phyloP scores from a whole-genome alignment of 1,139 yeast species.

The Yueomyces sp. region DNA sequence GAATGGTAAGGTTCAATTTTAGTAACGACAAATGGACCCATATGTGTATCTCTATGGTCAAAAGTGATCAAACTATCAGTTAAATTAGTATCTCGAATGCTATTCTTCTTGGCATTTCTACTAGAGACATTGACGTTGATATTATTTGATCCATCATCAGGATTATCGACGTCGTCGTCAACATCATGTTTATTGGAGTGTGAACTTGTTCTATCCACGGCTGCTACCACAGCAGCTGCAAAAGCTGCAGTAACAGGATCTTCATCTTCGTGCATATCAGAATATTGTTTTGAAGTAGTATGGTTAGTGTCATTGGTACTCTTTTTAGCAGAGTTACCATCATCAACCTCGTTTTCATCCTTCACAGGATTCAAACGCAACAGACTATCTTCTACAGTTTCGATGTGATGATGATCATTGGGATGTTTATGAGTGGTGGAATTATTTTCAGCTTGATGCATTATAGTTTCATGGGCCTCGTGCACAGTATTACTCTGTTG shows the following conservation, averaged over 20 bases:
- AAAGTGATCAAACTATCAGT: neutral
- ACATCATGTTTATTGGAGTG: slow-evolving; percentile 1
- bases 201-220: slow-evolving; percentile 2
- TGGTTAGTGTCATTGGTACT: slow-evolving; percentile 5
- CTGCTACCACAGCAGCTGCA: slow-evolving; percentile 14
- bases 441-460: neutral
- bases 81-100: neutral
- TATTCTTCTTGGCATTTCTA: neutral
- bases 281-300: slow-evolving; percentile 13
- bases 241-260: slow-evolving; percentile 15
- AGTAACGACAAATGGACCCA: slow-evolving; percentile 24
- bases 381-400: slow-evolving; percentile 1
- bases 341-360: slow-evolving; percentile 1
- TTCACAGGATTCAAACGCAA: neutral
- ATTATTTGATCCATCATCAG: neutral
- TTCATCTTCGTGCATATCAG: neutral
- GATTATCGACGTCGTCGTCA: slow-evolving; percentile 1
- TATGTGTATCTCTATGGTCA: neutral
- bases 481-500: slow-evolving; percentile 2
- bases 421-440: neutral
- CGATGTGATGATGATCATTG: slow-evolving; percentile 1
- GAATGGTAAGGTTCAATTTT: slow-evolving; percentile 25
- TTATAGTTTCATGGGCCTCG: slow-evolving; percentile 1
- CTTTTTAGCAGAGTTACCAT: slow-evolving; percentile 1
- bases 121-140: slow-evolving; percentile 2